These are phyloP conservation scores for Lipomyces orientalis DNA, from an alignment of 805 yeast genomes.

Conservation along the genomic window DNA sequence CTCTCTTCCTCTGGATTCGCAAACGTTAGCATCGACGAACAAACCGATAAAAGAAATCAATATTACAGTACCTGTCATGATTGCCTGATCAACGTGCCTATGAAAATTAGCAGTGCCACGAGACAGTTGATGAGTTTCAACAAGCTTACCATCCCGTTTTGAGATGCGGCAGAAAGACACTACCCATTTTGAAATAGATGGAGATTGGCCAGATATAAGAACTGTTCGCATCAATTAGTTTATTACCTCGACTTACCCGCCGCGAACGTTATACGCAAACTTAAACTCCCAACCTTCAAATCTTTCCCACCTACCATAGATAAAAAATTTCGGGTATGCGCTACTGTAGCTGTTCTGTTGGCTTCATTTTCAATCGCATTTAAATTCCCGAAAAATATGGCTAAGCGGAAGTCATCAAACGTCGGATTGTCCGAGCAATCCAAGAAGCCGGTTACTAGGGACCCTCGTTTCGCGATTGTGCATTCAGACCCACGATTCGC, in stretches of 20 bases:
- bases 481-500: conserved; percentile 89
- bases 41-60: not conserved
- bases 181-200: conserved; percentile 60
- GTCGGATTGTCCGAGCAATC: conserved; percentile 1
- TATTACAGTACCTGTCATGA: conserved; percentile 56
- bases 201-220: too few relatives aligned
- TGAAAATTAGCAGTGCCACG: not conserved
- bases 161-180: conserved; percentile 80
- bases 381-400: not conserved
- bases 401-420: conserved; percentile 13
- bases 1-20: conserved; percentile 71
- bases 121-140: not conserved
- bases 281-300: conserved; percentile 17
- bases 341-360: conserved; percentile 1
- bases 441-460: conserved; percentile 54
- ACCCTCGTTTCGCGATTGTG: conserved; percentile 78
- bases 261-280: not conserved
- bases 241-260: conserved; percentile 12
- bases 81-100: conserved; percentile 96
- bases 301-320: not conserved
- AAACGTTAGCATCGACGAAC: not conserved
- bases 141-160: conserved; percentile 65
- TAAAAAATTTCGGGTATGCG: not conserved
- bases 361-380: not conserved
- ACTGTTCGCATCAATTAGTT: too few relatives aligned